Conservation (phyloP, 2,329 filamentous ascomycete genomes). For the Myriosclerotinia scirpicola region DNA sequence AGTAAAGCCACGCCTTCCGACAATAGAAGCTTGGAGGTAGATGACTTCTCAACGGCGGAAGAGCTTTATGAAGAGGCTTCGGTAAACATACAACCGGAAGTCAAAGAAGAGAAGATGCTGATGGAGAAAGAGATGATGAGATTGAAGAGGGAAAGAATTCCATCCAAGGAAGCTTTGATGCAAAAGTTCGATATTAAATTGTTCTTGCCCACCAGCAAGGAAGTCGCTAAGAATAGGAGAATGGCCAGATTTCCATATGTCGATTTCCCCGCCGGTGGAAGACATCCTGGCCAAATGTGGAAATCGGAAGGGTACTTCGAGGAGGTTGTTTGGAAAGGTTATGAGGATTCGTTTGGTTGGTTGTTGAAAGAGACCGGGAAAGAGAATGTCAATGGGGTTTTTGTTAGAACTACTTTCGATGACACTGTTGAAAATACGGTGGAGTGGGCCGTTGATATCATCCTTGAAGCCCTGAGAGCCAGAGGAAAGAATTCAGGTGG, state of each 20-base stretch:
- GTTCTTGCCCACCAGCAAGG: conserved; percentile 29
- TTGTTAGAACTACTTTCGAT: conserved; percentile 23
- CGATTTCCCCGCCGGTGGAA: conserved; percentile 26
- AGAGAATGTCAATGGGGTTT: conserved; percentile 20
- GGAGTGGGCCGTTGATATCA: conserved; percentile 27
- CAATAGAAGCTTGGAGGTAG: not conserved
- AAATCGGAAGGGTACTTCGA: conserved; percentile 39
- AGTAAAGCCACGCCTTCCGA: not conserved
- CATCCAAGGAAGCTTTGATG: conserved; percentile 17
- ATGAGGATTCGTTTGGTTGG: conserved; percentile 28
- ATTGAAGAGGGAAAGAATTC: not conserved
- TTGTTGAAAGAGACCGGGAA: conserved; percentile 21
- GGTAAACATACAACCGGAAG: not conserved
- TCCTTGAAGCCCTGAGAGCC: conserved; percentile 11
- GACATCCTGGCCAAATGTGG: conserved; percentile 35
- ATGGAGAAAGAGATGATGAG: not conserved
- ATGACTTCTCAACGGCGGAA: not conserved
- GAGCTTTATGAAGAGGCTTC: not conserved
- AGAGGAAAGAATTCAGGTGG: not conserved
- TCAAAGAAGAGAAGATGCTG: not conserved
- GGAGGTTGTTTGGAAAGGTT: conserved; percentile 33
- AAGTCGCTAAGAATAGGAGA: conserved; percentile 25
- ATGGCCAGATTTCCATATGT: conserved; percentile 27
- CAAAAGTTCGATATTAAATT: conserved; percentile 31
- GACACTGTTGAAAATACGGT: conserved; percentile 27